Conservation (phyloP, 805 yeast species). For the Saturnispora hagleri region DNA sequence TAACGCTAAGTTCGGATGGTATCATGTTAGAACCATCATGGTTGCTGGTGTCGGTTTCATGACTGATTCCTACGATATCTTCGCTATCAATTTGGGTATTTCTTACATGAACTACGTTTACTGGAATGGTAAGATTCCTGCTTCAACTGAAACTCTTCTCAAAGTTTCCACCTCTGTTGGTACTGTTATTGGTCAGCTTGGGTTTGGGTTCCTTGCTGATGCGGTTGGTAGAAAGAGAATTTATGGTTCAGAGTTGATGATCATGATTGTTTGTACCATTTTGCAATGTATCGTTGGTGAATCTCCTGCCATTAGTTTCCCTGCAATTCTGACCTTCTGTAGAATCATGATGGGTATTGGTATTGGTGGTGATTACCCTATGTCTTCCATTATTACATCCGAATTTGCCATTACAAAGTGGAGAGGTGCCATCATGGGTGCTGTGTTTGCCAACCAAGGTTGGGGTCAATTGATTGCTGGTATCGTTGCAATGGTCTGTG, state of each 20-base stretch:
- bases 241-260: conserved; percentile 78
- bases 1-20: conserved; percentile 73
- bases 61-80: conserved; percentile 89
- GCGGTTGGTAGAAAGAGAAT: conserved; percentile 75
- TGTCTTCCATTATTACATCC: conserved; percentile 86
- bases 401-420: conserved; percentile 91
- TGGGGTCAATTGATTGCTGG: conserved; percentile 90
- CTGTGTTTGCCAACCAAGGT: conserved; percentile 94
- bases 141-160: conserved; percentile 64
- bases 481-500: conserved; percentile 67
- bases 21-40: conserved; percentile 69
- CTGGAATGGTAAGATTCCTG: conserved; percentile 56
- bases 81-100: conserved; percentile 77
- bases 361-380: conserved; percentile 95
- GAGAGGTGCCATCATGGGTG: conserved; percentile 98
- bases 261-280: conserved; percentile 74
- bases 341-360: conserved; percentile 92
- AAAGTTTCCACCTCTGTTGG: conserved; percentile 91
- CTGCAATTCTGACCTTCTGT: conserved; percentile 65
- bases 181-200: conserved; percentile 84
- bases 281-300: conserved; percentile 67
- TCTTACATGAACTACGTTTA: conserved; percentile 69
- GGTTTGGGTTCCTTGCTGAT: conserved; percentile 80
- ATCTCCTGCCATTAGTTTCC: conserved; percentile 64
- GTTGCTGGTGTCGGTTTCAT: conserved; percentile 95